A percentile compares a stretch with the other conserved stretches of the same genome.
These are phyloP conservation scores for Nicotiana paniculata DNA, from an alignment of 257 asterid species.

Conservation along the genomic window DNA sequence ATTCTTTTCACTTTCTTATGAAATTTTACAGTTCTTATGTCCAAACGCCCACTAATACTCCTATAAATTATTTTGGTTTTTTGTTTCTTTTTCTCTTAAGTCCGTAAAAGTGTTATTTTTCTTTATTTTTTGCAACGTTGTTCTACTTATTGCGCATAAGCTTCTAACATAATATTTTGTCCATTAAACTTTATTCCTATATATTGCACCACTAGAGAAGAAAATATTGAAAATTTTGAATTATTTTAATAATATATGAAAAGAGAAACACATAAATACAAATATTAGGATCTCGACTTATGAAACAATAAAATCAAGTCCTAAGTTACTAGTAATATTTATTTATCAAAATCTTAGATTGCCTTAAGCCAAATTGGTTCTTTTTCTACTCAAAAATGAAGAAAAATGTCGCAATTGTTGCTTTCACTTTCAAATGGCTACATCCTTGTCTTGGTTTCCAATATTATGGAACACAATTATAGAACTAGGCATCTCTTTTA, in stretches of 20 bases:
- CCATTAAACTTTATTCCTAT: no score
- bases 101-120: not conserved
- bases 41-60: not conserved
- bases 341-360: not conserved
- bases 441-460: constrained; percentile 10
- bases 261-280: not conserved
- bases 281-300: not conserved
- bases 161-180: no score
- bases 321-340: not conserved
- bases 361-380: not conserved
- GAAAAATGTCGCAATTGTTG: not conserved
- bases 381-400: not conserved
- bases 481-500: constrained; percentile 21
- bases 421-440: constrained; percentile 15
- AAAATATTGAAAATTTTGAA: no score
- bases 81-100: not conserved
- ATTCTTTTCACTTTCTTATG: no score
- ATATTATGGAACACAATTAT: constrained; percentile 7
- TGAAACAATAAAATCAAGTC: not conserved
- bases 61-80: not conserved
- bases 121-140: no score
- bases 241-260: not conserved
- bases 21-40: no score
- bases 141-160: no score
- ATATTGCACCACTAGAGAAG: no score